A percentile compares a stretch with the other conserved stretches of the same genome.
These are phyloP conservation scores for Geotrichum restrictum DNA, from an alignment of 1,139 yeast species.

Conservation along the genomic window DNA sequence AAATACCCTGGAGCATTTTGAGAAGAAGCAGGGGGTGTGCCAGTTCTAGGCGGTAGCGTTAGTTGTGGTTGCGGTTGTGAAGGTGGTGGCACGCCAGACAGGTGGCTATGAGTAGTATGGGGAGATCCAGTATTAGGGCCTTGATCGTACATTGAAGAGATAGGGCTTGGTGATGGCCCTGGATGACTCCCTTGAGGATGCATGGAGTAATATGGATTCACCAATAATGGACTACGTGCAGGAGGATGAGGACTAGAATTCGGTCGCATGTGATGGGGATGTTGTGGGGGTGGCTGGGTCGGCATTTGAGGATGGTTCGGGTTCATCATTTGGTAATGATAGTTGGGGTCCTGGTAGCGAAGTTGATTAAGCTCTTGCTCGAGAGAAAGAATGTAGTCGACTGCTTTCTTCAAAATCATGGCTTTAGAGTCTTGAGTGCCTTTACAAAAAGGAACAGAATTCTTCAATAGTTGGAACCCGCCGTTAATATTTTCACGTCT, in stretches of 20 bases:
- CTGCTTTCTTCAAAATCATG: constrained; percentile 72
- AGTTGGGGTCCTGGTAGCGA: constrained; percentile 23
- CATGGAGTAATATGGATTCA: constrained; percentile 10
- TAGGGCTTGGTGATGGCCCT: constrained; percentile 11
- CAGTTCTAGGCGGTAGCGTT: constrained; percentile 2
- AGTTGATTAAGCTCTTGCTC: constrained; percentile 33
- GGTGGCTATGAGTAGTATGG: constrained; percentile 2
- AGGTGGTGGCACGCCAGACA: constrained; percentile 3
- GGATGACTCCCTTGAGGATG: constrained; percentile 6
- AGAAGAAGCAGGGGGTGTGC: constrained; percentile 5
- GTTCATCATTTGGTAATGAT: constrained; percentile 19
- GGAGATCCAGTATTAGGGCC: constrained; percentile 1
- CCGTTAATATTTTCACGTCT: constrained; percentile 46
- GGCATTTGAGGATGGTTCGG: constrained; percentile 8
- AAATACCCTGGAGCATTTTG: constrained; percentile 6
- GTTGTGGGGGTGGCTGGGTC: constrained; percentile 11
- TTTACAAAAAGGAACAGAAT: constrained; percentile 42
- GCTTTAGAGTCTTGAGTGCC: constrained; percentile 47
- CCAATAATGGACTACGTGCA: background rate
- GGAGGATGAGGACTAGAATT: constrained; percentile 10
- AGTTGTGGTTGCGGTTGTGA: no score
- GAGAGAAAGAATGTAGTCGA: constrained; percentile 62
- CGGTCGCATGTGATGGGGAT: constrained; percentile 21
- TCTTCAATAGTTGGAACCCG: constrained; percentile 42
- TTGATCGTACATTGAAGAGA: constrained; percentile 2